Evolutionary conservation across 352 stramenopile species (phyloP).

Genomic region (Phytopythium litorale): DNA sequence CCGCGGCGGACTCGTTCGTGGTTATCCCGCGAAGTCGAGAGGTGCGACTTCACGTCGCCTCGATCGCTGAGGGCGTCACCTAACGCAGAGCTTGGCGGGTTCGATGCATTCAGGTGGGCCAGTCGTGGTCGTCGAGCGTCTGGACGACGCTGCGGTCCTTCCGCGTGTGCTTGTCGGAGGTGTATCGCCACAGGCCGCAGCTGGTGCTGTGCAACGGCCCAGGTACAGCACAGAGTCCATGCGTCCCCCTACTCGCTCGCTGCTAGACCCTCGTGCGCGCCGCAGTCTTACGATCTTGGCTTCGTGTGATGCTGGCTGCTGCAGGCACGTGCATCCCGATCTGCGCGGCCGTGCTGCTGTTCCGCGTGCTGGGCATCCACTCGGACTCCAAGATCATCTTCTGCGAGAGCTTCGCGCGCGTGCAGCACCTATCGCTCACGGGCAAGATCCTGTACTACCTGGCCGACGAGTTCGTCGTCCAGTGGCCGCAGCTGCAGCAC

Average conservation of each 20-base stretch:
- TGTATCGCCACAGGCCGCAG: slow-evolving; percentile 71
- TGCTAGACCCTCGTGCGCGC: not conserved
- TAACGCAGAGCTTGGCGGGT: not conserved
- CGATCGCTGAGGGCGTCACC: not conserved
- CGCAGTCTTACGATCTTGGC: not conserved
- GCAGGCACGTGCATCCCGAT: slow-evolving; percentile 93
- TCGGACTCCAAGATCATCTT: slow-evolving; percentile 86
- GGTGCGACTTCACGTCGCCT: slow-evolving; percentile 21
- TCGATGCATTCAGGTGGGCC: slow-evolving; percentile 66
- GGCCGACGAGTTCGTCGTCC: slow-evolving; percentile 92
- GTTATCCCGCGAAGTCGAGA: slow-evolving; percentile 91
- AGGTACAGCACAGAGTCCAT: slow-evolving; percentile 15
- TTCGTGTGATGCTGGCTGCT: not conserved
- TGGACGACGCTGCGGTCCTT: slow-evolving; percentile 86
- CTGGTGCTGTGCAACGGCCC: slow-evolving; percentile 94
- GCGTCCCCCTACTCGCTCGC: not conserved
- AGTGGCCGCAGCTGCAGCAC: slow-evolving; percentile 89
- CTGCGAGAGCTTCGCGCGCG: slow-evolving; percentile 93
- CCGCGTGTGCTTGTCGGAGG: slow-evolving; percentile 63
- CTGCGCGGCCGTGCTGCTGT: slow-evolving; percentile 79
- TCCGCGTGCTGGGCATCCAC: slow-evolving; percentile 73
- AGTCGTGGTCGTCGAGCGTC: slow-evolving; percentile 90
- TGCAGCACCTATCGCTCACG: slow-evolving; percentile 91
- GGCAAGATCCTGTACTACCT: slow-evolving; percentile 93
- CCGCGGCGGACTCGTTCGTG: slow-evolving; percentile 44